Percentiles rank a stretch among this genome's conserved stretches.
These are phyloP conservation scores for Cercospora berteroae DNA, from an alignment of 2,329 filamentous ascomycete species.

Conservation along the genomic window DNA sequence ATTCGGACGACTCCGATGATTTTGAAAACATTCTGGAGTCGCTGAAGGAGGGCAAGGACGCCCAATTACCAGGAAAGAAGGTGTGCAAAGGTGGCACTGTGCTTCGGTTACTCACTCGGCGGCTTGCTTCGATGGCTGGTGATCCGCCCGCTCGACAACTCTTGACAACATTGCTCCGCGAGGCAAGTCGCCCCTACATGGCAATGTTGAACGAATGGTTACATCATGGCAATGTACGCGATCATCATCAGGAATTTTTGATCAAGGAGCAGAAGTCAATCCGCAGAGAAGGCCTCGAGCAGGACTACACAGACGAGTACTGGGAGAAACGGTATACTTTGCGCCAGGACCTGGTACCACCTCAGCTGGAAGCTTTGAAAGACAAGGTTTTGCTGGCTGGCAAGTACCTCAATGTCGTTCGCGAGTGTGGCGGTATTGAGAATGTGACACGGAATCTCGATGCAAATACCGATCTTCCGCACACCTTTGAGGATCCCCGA, in stretches of 20 bases:
- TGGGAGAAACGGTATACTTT: constrained; percentile 98
- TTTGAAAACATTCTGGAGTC: constrained; percentile 92
- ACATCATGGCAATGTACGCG: constrained; percentile 90
- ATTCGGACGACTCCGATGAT: constrained; percentile 67
- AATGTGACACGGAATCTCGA: constrained; percentile 57
- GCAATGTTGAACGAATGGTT: constrained; percentile 98
- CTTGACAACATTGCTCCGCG: constrained; percentile 76
- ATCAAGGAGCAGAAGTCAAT: constrained; percentile 97
- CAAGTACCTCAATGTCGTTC: constrained; percentile 96
- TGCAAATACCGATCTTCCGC: constrained; percentile 85
- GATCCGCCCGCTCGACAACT: constrained; percentile 83
- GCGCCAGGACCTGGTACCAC: constrained; percentile 84
- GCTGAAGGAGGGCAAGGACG: constrained; percentile 78
- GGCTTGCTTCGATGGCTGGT: constrained; percentile 85
- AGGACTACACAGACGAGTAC: constrained; percentile 98
- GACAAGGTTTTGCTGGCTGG: constrained; percentile 93
- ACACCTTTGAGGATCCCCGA: constrained; percentile 83
- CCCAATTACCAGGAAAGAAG: constrained; percentile 81
- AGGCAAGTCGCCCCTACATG: constrained; percentile 94
- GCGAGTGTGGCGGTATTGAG: constrained; percentile 94
- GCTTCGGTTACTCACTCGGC: constrained; percentile 79
- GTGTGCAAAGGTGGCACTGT: constrained; percentile 96
- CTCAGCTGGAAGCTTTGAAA: constrained; percentile 84
- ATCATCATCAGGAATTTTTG: constrained; percentile 89
- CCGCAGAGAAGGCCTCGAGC: constrained; percentile 80